Conservation (phyloP, 2,329 filamentous ascomycete genomes). For the Fusarium armeniacum region DNA sequence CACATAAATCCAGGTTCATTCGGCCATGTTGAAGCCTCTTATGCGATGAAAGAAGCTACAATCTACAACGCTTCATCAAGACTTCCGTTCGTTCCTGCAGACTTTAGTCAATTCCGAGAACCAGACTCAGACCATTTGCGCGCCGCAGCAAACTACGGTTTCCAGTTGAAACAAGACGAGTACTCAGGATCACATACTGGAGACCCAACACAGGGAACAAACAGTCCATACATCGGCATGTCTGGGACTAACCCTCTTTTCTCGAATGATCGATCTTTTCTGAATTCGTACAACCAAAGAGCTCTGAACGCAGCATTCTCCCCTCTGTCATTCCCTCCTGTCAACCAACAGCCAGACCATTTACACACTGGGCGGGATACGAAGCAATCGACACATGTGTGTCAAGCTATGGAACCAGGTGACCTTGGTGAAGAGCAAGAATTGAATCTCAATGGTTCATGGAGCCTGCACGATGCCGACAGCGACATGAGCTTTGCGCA, state of each 20-base stretch:
- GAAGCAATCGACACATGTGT: conserved; percentile 48
- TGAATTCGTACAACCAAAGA: conserved; percentile 48
- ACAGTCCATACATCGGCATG: conserved; percentile 49
- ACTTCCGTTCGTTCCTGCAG: conserved; percentile 46
- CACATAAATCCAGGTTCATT: conserved; percentile 45
- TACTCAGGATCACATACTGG: conserved; percentile 38
- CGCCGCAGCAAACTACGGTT: conserved; percentile 41
- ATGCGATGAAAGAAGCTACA: conserved; percentile 51
- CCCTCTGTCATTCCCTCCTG: conserved; percentile 51
- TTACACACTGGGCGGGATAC: conserved; percentile 37
- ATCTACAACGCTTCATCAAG: conserved; percentile 53
- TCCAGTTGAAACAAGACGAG: conserved; percentile 51
- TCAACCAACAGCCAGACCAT: conserved; percentile 48
- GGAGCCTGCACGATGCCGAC: conserved; percentile 46
- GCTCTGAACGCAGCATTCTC: conserved; percentile 42
- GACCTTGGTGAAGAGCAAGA: conserved; percentile 47
- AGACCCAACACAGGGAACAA: conserved; percentile 41
- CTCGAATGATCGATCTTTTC: conserved; percentile 52
- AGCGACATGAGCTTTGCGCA: conserved; percentile 45
- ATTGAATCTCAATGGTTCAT: conserved; percentile 41
- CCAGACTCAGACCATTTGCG: conserved; percentile 50
- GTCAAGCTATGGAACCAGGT: conserved; percentile 44
- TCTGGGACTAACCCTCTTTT: conserved; percentile 54
- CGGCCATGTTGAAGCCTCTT: conserved; percentile 49
- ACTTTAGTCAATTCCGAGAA: conserved; percentile 45